Percentiles rank a stretch among this genome's conserved stretches.
These are phyloP conservation scores for Chrysopogon serrulatus DNA, from an alignment of 176 grass and related monocot species.

Conservation along the genomic window DNA sequence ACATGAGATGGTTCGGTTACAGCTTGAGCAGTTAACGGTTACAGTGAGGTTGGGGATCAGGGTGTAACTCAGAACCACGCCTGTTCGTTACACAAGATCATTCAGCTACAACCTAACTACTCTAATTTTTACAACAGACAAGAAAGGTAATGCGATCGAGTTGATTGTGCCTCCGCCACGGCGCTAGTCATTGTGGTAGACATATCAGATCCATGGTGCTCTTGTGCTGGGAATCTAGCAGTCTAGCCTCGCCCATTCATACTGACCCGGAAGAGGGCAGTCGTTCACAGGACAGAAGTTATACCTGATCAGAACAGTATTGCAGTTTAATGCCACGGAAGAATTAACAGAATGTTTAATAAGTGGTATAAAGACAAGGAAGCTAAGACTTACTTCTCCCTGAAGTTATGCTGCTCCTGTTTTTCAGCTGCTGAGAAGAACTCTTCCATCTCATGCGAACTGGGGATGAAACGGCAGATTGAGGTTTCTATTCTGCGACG, in stretches of 20 bases:
- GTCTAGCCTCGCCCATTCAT: conserved; percentile 62
- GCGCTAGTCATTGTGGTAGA: conserved; percentile 15
- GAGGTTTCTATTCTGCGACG: conserved; percentile 17
- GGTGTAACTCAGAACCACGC: conserved; percentile 18
- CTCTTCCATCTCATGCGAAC: conserved; percentile 64
- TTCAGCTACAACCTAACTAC: conserved; percentile 35
- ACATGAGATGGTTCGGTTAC: conserved; percentile 22
- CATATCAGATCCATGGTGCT: conserved; percentile 22
- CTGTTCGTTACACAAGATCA: conserved; percentile 32
- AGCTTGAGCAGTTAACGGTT: conserved; percentile 40
- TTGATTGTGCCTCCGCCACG: background rate
- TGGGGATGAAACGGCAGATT: conserved; percentile 30
- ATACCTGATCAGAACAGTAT: conserved; percentile 40
- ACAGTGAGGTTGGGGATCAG: conserved; percentile 37
- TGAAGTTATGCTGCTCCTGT: conserved; percentile 47
- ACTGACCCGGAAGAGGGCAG: conserved; percentile 51
- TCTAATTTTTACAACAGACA: conserved; percentile 52
- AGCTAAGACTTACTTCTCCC: conserved; percentile 39
- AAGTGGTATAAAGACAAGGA: background rate
- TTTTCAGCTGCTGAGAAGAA: conserved; percentile 58
- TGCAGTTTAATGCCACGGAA: background rate
- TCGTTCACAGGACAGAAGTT: conserved; percentile 60
- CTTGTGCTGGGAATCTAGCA: conserved; percentile 19
- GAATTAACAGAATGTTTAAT: background rate
- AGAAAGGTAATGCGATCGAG: conserved; percentile 24